A percentile compares a stretch with the other conserved stretches of the same genome.
Evolutionary conservation across 257 asterid species (phyloP).

Genomic region (Ehretia macrophylla): DNA sequence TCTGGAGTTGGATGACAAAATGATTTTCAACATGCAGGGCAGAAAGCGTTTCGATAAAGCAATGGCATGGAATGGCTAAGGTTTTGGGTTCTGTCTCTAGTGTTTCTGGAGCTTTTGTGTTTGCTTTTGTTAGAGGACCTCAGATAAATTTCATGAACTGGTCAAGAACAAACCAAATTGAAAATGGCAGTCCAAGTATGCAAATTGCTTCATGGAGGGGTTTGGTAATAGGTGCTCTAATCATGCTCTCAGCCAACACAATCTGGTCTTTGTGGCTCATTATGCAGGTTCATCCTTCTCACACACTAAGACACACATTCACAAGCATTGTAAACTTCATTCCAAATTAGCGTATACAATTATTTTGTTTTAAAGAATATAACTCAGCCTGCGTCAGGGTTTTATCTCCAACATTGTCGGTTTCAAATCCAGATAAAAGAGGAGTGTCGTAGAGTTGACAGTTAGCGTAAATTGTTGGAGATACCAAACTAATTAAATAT

Average conservation of each 20-base stretch:
- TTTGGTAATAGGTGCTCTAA: conserved; percentile 47
- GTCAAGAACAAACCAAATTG: conserved; percentile 4
- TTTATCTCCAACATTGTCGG: too few species aligned
- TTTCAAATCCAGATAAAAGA: too few species aligned
- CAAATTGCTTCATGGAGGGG: conserved; percentile 16
- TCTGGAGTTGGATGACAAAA: too few species aligned
- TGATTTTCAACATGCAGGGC: not conserved
- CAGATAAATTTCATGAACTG: conserved; percentile 30
- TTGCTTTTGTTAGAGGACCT: conserved; percentile 61
- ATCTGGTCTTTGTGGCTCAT: conserved; percentile 63
- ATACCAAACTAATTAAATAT: too few species aligned
- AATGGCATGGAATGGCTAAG: conserved; percentile 16
- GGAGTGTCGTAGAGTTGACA: too few species aligned
- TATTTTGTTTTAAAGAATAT: too few species aligned
- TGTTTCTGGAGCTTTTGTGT: conserved; percentile 58
- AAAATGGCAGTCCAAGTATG: not conserved
- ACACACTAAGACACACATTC: too few species aligned
- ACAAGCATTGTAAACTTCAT: too few species aligned
- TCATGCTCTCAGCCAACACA: conserved; percentile 49
- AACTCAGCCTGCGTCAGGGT: too few species aligned
- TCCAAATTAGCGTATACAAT: too few species aligned
- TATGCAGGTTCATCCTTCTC: conserved; percentile 35
- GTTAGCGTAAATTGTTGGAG: too few species aligned
- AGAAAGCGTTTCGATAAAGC: conserved; percentile 12
- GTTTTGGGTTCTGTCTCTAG: conserved; percentile 15